Percentiles rank a stretch among this genome's conserved stretches.
These are phyloP conservation scores for Plasmodium chabaudi DNA, from an alignment of 169 alveolate genomes.

Conservation along the genomic window DNA sequence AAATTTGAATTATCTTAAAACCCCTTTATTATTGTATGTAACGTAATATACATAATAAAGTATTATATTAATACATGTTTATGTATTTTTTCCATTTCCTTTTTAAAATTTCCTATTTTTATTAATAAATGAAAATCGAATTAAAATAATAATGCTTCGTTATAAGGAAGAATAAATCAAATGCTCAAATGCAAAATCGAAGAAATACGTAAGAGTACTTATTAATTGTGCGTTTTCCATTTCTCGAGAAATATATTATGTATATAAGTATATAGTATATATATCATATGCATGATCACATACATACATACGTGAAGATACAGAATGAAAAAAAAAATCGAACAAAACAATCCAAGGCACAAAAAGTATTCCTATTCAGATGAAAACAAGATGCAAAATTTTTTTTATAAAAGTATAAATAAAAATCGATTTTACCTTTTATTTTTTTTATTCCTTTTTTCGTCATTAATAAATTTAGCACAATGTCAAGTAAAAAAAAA, in stretches of 20 bases:
- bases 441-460: conserved; percentile 25
- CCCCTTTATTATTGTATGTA: too few relatives aligned
- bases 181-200: conserved; percentile 2
- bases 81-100: too few relatives aligned
- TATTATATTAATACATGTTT: too few relatives aligned
- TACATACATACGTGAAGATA: neutral
- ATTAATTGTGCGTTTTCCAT: neutral
- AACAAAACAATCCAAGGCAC: conserved; percentile 6
- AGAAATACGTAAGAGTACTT: neutral
- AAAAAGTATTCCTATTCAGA: conserved; percentile 21
- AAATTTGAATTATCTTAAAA: too few relatives aligned
- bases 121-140: neutral
- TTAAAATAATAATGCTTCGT: neutral
- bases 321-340: conserved; percentile 57
- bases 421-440: conserved; percentile 17
- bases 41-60: too few relatives aligned
- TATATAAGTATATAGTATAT: neutral
- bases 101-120: neutral
- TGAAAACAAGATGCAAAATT: conserved; percentile 23
- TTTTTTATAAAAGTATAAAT: conserved; percentile 20
- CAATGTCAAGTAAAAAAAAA: conserved; percentile 82
- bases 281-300: conserved; percentile 6
- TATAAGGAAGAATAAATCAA: neutral
- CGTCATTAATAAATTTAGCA: conserved; percentile 33
- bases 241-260: neutral